A percentile compares a stretch with the other conserved stretches of the same genome.
Conservation (phyloP, 1,284 basidiomycete species). For the Mycena sp. region DNA sequence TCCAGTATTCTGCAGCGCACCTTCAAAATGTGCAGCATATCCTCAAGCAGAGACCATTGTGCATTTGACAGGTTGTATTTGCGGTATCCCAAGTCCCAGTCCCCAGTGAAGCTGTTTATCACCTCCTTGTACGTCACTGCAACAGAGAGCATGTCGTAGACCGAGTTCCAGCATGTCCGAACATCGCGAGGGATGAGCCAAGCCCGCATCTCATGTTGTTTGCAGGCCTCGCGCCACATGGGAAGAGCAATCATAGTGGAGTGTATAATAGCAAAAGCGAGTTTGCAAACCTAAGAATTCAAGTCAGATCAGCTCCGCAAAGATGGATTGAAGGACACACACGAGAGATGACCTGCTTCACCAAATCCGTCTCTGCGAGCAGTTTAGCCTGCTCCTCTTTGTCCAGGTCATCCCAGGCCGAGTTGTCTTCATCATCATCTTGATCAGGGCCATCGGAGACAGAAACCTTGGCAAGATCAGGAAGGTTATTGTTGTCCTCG, state of each 20-base stretch:
- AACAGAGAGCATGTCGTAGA: no score
- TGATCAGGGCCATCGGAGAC: no score
- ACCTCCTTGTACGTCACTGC: constrained; percentile 5
- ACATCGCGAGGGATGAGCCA: no score
- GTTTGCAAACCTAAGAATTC: neutral
- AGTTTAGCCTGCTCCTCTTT: neutral
- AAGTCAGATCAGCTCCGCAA: neutral
- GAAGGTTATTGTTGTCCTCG: neutral
- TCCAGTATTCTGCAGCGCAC: neutral
- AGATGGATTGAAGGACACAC: neutral
- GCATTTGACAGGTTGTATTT: neutral
- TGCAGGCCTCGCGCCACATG: constrained; percentile 5
- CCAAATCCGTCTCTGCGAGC: neutral
- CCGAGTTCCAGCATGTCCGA: no score
- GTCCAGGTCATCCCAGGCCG: no score
- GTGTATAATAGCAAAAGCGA: constrained; percentile 9
- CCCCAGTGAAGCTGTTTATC: neutral
- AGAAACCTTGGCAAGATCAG: no score
- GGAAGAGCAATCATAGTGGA: constrained; percentile 9
- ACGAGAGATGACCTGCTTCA: neutral
- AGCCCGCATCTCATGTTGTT: neutral
- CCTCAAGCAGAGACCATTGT: neutral
- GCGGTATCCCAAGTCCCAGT: neutral
- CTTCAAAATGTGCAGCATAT: constrained; percentile 11
- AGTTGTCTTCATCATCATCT: no score